phyloP scores from a whole-genome alignment of 108 stramenopile genomes.

The Thalassiosira profunda region DNA sequence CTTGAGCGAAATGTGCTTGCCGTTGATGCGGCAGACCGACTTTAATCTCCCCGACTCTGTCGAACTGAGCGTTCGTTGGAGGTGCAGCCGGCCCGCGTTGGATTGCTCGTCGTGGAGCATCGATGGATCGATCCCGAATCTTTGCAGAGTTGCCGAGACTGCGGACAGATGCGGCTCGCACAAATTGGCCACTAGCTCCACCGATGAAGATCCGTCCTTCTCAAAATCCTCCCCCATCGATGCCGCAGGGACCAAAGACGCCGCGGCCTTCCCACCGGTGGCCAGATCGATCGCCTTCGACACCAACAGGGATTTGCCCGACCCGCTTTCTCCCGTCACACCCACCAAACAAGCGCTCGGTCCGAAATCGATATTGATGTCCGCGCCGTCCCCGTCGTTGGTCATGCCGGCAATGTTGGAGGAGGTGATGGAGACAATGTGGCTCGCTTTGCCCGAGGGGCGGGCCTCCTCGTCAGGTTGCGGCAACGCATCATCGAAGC shows the following conservation, averaged over 20 bases:
- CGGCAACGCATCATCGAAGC: no score
- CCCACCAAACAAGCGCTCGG: constrained; percentile 23
- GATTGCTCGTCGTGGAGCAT: constrained; percentile 12
- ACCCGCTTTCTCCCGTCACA: constrained; percentile 54
- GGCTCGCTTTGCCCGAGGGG: constrained; percentile 7
- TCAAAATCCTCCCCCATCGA: not conserved
- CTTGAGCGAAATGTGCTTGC: constrained; percentile 58
- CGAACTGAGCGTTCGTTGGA: not conserved
- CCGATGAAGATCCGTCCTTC: constrained; percentile 2
- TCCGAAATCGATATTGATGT: constrained; percentile 23
- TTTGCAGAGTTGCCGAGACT: constrained; percentile 26
- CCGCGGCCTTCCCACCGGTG: constrained; percentile 62
- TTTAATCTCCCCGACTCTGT: constrained; percentile 52
- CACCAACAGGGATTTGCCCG: constrained; percentile 74
- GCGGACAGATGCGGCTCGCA: constrained; percentile 52
- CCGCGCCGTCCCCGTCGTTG: constrained; percentile 8
- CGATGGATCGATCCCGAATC: constrained; percentile 42
- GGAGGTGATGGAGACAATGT: constrained; percentile 38
- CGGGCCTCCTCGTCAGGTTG: no score
- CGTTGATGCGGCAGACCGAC: constrained; percentile 74
- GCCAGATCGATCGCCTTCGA: constrained; percentile 67
- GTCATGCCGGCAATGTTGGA: constrained; percentile 43
- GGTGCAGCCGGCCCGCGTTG: constrained; percentile 2
- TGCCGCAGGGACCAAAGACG: constrained; percentile 48
- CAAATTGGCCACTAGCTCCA: constrained; percentile 49